phyloP scores from a whole-genome alignment of 208 protist genomes.

The Leishmania tropica region DNA sequence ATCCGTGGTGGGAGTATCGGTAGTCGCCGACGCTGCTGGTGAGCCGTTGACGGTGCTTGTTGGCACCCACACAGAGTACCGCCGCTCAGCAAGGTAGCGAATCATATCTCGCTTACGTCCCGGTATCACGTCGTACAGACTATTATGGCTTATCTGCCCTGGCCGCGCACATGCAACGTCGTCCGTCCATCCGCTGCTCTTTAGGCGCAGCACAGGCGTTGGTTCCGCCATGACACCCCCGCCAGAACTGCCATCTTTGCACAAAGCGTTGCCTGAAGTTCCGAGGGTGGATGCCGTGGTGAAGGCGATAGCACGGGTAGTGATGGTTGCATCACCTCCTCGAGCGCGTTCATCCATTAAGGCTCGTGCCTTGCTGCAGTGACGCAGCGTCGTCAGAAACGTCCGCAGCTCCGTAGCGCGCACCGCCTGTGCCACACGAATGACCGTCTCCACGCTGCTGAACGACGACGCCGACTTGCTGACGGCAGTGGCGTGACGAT shows the following conservation, averaged over 20 bases:
- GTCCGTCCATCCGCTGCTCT: neutral
- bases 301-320: neutral
- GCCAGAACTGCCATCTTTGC: neutral
- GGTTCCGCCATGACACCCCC: neutral
- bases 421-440: conserved; percentile 35
- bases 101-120: conserved; percentile 65
- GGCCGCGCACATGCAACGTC: neutral
- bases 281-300: neutral
- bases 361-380: conserved; percentile 14
- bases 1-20: too few species aligned
- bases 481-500: neutral
- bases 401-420: conserved; percentile 35
- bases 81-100: conserved; percentile 37
- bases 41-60: neutral
- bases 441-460: conserved; percentile 8
- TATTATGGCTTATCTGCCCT: neutral
- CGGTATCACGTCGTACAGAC: conserved; percentile 28
- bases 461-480: too few species aligned
- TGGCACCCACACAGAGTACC: conserved; percentile 24
- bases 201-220: neutral
- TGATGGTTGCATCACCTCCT: neutral
- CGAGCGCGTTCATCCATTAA: neutral
- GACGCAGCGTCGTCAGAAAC: conserved; percentile 25
- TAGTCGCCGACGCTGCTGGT: neutral
- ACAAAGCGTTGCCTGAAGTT: neutral